Evolutionary conservation across 352 stramenopile genomes (phyloP).

Genomic region (Globisporangium orthogonon): DNA sequence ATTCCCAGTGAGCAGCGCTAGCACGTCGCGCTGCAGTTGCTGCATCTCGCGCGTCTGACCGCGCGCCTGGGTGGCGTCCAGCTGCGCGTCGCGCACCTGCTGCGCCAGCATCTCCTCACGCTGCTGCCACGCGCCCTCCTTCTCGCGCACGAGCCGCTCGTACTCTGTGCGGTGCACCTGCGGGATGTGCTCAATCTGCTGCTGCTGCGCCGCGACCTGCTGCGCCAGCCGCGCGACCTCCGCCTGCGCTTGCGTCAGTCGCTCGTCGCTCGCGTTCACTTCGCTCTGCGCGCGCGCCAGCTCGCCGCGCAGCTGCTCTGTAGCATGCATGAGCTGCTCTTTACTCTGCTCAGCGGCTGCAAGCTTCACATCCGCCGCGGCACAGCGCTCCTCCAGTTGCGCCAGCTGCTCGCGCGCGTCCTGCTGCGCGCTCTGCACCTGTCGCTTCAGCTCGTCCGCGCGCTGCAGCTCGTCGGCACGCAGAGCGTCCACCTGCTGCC

Average conservation of each 20-base stretch:
- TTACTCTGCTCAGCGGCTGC: conserved; percentile 22
- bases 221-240: conserved; percentile 16
- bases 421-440: conserved; percentile 13
- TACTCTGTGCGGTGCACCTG: conserved; percentile 16
- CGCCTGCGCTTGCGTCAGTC: conserved; percentile 18
- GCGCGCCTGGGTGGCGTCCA: conserved; percentile 10
- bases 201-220: conserved; percentile 11
- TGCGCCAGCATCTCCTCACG: conserved; percentile 21
- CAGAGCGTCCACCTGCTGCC: conserved; percentile 29
- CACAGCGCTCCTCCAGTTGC: conserved; percentile 59
- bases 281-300: conserved; percentile 30
- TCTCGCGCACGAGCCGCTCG: conserved; percentile 15
- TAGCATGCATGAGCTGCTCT: conserved; percentile 29
- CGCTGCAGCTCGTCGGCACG: conserved; percentile 25
- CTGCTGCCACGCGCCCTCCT: conserved; percentile 25
- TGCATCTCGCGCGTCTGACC: conserved; percentile 17
- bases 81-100: conserved; percentile 15
- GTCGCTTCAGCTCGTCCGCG: conserved; percentile 20
- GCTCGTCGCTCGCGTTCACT: conserved; percentile 23
- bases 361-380: conserved; percentile 38
- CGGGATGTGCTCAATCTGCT: conserved; percentile 17
- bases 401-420: conserved; percentile 29
- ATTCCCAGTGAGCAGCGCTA: conserved; percentile 18
- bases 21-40: conserved; percentile 32
- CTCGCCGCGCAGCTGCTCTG: conserved; percentile 32